Percentiles rank a stretch among this genome's conserved stretches.
phyloP scores from a whole-genome alignment of 2,329 filamentous ascomycete genomes.

The Alternaria ventricosa region DNA sequence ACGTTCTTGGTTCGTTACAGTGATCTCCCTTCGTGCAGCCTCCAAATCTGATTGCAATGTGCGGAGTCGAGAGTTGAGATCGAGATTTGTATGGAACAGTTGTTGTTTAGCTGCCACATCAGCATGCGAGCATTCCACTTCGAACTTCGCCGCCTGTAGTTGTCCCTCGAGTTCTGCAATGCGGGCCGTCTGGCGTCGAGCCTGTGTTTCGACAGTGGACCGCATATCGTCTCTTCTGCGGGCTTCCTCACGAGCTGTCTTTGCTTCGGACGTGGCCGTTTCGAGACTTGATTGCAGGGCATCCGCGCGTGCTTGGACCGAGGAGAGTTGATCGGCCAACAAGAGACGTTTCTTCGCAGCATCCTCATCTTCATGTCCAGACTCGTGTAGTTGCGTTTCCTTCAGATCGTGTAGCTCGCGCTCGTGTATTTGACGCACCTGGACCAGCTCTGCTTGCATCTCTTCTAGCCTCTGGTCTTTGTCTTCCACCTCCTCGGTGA shows the following conservation, averaged over 20 bases:
- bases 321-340: conserved; percentile 28
- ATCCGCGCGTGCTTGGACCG: conserved; percentile 35
- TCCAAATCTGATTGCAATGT: conserved; percentile 28
- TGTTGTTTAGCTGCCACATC: conserved; percentile 34
- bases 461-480: conserved; percentile 7
- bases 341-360: conserved; percentile 13
- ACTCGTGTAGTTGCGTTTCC: neutral
- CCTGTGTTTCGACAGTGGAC: conserved; percentile 12
- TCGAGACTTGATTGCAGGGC: conserved; percentile 34
- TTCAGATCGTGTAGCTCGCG: conserved; percentile 13
- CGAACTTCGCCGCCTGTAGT: conserved; percentile 30
- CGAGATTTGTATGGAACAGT: conserved; percentile 32
- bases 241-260: conserved; percentile 32
- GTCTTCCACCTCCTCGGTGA: conserved; percentile 5
- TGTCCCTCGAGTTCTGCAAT: conserved; percentile 32
- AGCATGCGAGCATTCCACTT: conserved; percentile 34
- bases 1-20: neutral
- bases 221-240: conserved; percentile 15
- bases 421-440: conserved; percentile 1
- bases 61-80: conserved; percentile 31
- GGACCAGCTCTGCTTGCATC: conserved; percentile 1
- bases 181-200: conserved; percentile 14
- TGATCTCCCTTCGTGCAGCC: neutral
- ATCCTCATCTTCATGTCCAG: neutral
- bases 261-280: conserved; percentile 34